Conservation (phyloP, 2,329 filamentous ascomycete species). For the Podosphaera fusca region DNA sequence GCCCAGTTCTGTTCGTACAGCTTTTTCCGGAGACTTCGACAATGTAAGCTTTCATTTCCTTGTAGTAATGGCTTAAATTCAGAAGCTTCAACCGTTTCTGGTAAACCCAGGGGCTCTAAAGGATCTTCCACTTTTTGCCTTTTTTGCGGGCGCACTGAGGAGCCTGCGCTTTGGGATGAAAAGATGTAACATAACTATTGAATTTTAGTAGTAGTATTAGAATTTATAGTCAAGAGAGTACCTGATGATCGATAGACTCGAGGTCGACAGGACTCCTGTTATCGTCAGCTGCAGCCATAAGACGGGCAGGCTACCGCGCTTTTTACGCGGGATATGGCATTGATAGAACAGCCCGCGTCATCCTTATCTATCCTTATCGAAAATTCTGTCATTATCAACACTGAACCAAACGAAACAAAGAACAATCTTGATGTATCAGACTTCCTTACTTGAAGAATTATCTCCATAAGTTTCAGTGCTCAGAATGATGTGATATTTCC, state of each 20-base stretch:
- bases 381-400: too few species aligned
- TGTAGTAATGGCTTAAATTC: slow-evolving; percentile 30
- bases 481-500: background rate
- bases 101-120: slow-evolving; percentile 2
- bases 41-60: slow-evolving; percentile 27
- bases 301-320: background rate
- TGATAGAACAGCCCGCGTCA: too few species aligned
- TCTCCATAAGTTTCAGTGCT: background rate
- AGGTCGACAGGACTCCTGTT: slow-evolving; percentile 9
- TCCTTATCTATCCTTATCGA: too few species aligned
- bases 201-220: slow-evolving; percentile 2
- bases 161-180: slow-evolving; percentile 8
- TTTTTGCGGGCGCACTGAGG: slow-evolving; percentile 15
- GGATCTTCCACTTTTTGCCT: slow-evolving; percentile 15
- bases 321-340: background rate
- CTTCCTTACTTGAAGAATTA: too few species aligned
- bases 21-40: slow-evolving; percentile 28
- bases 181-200: slow-evolving; percentile 18
- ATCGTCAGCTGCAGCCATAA: slow-evolving; percentile 15
- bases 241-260: slow-evolving; percentile 16
- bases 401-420: too few species aligned
- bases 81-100: slow-evolving; percentile 1
- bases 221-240: slow-evolving; percentile 2
- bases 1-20: slow-evolving; percentile 42
- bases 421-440: too few species aligned